Evolutionary conservation across 2,329 filamentous ascomycete species (phyloP), one percentile per base, ranked within the genome.

Genomic region (Ramularia endophylla): DNA sequence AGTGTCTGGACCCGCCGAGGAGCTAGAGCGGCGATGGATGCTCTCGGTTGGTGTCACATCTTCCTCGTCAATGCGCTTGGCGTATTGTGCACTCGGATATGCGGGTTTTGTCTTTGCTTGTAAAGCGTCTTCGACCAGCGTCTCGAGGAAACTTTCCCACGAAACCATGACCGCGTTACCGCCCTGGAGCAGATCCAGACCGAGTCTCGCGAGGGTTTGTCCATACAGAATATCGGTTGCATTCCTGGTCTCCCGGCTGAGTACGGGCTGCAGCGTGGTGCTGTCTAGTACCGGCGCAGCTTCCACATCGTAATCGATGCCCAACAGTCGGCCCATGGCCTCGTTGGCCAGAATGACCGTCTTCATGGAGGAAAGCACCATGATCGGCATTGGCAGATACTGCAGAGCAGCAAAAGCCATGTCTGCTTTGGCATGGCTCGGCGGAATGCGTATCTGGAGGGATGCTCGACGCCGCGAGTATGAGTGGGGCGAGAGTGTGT

Each of bases 301-400:
- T 11, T 55, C 47, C 2, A 34, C 19, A 4, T 43, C 25, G 2
- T 18, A 15, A 18, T 77, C 68, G 36, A 85, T 68, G 3, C 78
- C 81, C 16, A 89, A 65, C 54, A 89, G 65, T 40, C 78, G 73
- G 1, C 79, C 82, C 76, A 87, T 82, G 15, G 85, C 80, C 52
- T 87, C 81, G 53, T 89, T 89, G 22, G 83, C 84, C 29, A 88
- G 63, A 1, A 85, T 72, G 3, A 88, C 74, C 0, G 80, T 84
- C 62, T 87, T 88, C 20, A 76, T 56, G 27, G 72, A 77, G 37
- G 81, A 81, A 27, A 89, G 65, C 1, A 89, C 78, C 27, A 88
- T 61, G 4, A 86, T 61, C 0, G 85, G 85, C 34, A 86, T 77
- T 0, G 85, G 85, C 4, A 89, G 69, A 56, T 85, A 87, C 55